Evolutionary conservation across 179 eudicot genomes (phyloP).

Genomic region (Dionaea muscipula): DNA sequence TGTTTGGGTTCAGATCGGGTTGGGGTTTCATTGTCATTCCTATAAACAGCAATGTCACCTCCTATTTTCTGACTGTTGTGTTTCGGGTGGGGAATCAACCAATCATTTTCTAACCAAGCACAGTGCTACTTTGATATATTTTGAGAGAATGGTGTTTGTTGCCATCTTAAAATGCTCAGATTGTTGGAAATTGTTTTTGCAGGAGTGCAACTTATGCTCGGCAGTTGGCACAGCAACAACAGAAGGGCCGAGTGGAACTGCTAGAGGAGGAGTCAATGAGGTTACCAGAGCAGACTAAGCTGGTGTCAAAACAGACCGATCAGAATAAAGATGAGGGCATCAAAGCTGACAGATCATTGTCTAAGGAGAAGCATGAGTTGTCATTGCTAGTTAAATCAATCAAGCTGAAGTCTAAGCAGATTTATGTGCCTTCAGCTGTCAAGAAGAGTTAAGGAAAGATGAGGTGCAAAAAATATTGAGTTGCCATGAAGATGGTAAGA

Average conservation of each 20-base stretch:
- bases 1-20: no score
- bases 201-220: slow-evolving; percentile 73
- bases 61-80: no score
- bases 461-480: no score
- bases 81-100: no score
- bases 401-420: slow-evolving; percentile 68
- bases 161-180: neutral
- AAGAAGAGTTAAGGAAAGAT: slow-evolving; percentile 3
- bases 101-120: no score
- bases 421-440: slow-evolving; percentile 18
- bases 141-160: no score
- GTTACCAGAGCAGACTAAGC: slow-evolving; percentile 3
- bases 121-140: no score
- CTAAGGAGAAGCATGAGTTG: slow-evolving; percentile 49
- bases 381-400: slow-evolving; percentile 57
- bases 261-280: slow-evolving; percentile 16
- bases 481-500: no score
- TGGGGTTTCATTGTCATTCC: no score
- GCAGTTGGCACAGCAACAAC: slow-evolving; percentile 44
- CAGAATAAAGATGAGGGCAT: slow-evolving; percentile 11
- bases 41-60: no score
- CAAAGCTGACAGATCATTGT: slow-evolving; percentile 10
- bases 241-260: slow-evolving; percentile 15
- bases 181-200: slow-evolving; percentile 18
- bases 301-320: slow-evolving; percentile 12